Percentiles rank a stretch among this genome's conserved stretches.
Conservation (phyloP, 2,329 filamentous ascomycete species). For the Phialocephala subalpina region DNA sequence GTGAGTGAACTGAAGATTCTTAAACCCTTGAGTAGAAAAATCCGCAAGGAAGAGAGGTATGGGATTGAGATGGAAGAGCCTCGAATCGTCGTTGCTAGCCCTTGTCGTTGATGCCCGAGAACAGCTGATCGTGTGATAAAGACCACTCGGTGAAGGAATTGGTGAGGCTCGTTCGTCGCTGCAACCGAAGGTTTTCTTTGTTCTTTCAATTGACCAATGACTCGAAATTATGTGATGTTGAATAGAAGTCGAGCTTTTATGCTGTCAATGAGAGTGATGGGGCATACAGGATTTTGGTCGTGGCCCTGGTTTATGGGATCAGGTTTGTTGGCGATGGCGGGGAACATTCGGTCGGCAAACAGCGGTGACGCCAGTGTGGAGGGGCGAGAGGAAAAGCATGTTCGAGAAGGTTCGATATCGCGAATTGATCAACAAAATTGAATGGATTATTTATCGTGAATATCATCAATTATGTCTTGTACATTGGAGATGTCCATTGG, state of each 20-base stretch:
- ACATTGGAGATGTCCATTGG: too few relatives aligned
- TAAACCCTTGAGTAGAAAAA: not conserved
- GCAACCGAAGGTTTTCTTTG: slow-evolving; percentile 13
- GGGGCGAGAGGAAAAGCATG: slow-evolving; percentile 20
- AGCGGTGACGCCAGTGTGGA: slow-evolving; percentile 23
- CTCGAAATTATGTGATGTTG: slow-evolving; percentile 1
- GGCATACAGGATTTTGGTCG: slow-evolving; percentile 18
- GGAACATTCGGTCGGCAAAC: slow-evolving; percentile 17
- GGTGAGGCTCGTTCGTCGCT: not conserved
- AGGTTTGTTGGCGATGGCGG: too few relatives aligned
- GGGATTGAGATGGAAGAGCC: slow-evolving; percentile 19
- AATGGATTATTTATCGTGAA: not conserved
- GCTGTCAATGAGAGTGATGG: not conserved
- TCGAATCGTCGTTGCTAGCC: slow-evolving; percentile 20
- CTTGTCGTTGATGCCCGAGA: not conserved
- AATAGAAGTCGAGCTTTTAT: slow-evolving; percentile 1
- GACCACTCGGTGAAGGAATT: not conserved
- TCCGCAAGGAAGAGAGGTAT: not conserved
- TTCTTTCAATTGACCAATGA: slow-evolving; percentile 34
- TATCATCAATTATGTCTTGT: not conserved
- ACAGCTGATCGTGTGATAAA: slow-evolving; percentile 37
- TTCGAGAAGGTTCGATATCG: slow-evolving; percentile 26
- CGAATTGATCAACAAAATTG: not conserved
- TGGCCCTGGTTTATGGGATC: too few relatives aligned
- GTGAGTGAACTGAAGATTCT: not conserved